phyloP scores from a whole-genome alignment of 768 basidiomycete genomes.

The Termitomyces sp. region DNA sequence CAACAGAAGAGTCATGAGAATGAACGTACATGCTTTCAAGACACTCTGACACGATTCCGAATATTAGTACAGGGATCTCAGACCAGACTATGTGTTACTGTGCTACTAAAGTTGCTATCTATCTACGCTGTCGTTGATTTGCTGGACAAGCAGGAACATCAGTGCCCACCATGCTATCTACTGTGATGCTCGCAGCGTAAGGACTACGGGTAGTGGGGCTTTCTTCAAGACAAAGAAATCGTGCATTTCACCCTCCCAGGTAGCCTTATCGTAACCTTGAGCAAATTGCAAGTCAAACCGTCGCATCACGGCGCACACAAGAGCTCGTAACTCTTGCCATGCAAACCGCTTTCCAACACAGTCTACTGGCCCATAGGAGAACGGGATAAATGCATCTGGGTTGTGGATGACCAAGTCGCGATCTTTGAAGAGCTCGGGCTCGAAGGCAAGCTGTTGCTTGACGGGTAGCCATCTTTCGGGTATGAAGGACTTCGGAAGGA shows the following conservation, averaged over 20 bases:
- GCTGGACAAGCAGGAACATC: background rate
- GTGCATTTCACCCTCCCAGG: slow-evolving; percentile 23
- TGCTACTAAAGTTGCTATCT: too few relatives aligned
- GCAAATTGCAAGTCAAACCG: slow-evolving; percentile 26
- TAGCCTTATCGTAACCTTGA: slow-evolving; percentile 16
- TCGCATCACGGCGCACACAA: slow-evolving; percentile 21
- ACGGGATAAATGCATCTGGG: slow-evolving; percentile 28
- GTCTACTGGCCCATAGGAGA: slow-evolving; percentile 41
- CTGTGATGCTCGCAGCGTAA: background rate
- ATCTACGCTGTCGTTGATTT: too few relatives aligned
- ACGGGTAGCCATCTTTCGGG: slow-evolving; percentile 33
- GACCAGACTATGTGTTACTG: background rate
- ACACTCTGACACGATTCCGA: background rate
- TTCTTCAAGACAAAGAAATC: slow-evolving; percentile 29
- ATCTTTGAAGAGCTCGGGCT: slow-evolving; percentile 15
- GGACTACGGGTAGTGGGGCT: slow-evolving; percentile 21
- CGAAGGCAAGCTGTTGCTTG: slow-evolving; percentile 12
- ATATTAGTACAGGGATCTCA: background rate
- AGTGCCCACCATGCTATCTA: background rate
- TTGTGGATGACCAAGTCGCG: slow-evolving; percentile 16
- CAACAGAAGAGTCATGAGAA: background rate
- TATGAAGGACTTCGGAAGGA: slow-evolving; percentile 28
- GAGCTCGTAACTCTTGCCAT: slow-evolving; percentile 26
- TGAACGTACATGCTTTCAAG: background rate
- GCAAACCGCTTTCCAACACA: slow-evolving; percentile 41